Conservation (phyloP, 2,329 filamentous ascomycete species). For the Pseudogymnoascus destructans region DNA sequence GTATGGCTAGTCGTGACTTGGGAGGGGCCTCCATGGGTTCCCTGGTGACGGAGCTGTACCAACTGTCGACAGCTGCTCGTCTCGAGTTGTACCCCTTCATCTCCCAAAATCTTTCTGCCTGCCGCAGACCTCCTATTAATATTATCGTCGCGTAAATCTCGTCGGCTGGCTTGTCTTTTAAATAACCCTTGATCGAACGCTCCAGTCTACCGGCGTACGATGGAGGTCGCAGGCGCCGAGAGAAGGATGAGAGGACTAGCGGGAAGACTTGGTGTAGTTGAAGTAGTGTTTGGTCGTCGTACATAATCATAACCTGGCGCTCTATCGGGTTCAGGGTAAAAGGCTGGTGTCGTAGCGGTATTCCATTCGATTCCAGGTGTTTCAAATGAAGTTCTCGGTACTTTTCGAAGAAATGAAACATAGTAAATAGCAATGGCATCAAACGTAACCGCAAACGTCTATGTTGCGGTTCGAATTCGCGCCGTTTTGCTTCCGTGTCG, state of each 20-base stretch:
- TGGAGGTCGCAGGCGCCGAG: conserved; percentile 46
- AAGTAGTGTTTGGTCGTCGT: conserved; percentile 48
- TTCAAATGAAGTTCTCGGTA: conserved; percentile 46
- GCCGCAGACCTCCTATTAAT: conserved; percentile 46
- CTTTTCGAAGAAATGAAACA: conserved; percentile 56
- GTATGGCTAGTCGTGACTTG: conserved; percentile 38
- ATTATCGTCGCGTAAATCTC: conserved; percentile 49
- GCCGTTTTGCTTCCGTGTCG: conserved; percentile 39
- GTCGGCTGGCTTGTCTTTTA: conserved; percentile 48
- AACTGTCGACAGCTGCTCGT: conserved; percentile 44
- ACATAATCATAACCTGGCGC: conserved; percentile 47
- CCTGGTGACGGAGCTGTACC: conserved; percentile 41
- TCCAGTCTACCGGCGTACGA: conserved; percentile 52
- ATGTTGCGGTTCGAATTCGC: conserved; percentile 46
- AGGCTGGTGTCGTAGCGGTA: conserved; percentile 35
- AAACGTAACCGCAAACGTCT: conserved; percentile 52
- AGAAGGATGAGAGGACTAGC: conserved; percentile 50
- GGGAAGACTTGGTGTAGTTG: conserved; percentile 53
- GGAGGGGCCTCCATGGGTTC: conserved; percentile 28
- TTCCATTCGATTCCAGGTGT: conserved; percentile 39
- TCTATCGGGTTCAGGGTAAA: conserved; percentile 53
- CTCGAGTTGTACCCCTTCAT: conserved; percentile 52
- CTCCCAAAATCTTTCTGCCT: conserved; percentile 52
- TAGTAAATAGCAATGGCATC: conserved; percentile 49
- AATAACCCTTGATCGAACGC: conserved; percentile 47